Percentiles rank a stretch among this genome's conserved stretches.
Evolutionary conservation across 257 asterid genomes (phyloP).

Genomic region (Solanum paucissectum): DNA sequence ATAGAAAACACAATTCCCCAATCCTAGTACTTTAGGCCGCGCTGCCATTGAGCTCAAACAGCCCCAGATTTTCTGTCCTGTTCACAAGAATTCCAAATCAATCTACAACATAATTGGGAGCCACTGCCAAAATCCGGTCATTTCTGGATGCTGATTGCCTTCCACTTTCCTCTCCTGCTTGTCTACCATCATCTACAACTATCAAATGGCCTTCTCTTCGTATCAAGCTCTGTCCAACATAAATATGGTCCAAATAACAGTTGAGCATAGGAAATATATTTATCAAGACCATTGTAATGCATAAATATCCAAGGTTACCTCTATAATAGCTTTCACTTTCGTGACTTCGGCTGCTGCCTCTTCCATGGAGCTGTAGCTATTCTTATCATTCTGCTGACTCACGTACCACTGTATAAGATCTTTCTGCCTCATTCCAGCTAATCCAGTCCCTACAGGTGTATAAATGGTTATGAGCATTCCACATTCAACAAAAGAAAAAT

Average conservation of each 20-base stretch:
- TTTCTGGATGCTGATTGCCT: slow-evolving; percentile 48
- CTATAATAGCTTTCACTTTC: slow-evolving; percentile 77
- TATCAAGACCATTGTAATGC: neutral
- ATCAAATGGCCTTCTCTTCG: slow-evolving; percentile 85
- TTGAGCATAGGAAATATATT: neutral
- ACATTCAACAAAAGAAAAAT: neutral
- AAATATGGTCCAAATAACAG: neutral
- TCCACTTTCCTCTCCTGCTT: slow-evolving; percentile 40
- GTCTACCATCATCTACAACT: slow-evolving; percentile 78
- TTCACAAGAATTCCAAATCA: slow-evolving; percentile 8
- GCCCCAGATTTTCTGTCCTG: neutral
- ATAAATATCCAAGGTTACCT: slow-evolving; percentile 28
- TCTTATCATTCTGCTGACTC: slow-evolving; percentile 72
- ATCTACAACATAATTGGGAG: slow-evolving; percentile 78
- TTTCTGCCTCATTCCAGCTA: slow-evolving; percentile 87
- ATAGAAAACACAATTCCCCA: neutral
- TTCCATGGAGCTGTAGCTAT: slow-evolving; percentile 51
- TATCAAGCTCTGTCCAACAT: slow-evolving; percentile 60
- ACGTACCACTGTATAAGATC: slow-evolving; percentile 88
- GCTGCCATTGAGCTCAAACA: neutral
- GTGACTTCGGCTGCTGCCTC: slow-evolving; percentile 80
- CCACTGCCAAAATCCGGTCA: slow-evolving; percentile 75
- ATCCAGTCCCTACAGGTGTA: slow-evolving; percentile 36
- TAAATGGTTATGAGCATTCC: neutral
- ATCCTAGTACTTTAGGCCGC: neutral